These are phyloP conservation scores for Phlegmacium glaucopus DNA, from an alignment of 768 basidiomycete genomes.

Conservation along the genomic window DNA sequence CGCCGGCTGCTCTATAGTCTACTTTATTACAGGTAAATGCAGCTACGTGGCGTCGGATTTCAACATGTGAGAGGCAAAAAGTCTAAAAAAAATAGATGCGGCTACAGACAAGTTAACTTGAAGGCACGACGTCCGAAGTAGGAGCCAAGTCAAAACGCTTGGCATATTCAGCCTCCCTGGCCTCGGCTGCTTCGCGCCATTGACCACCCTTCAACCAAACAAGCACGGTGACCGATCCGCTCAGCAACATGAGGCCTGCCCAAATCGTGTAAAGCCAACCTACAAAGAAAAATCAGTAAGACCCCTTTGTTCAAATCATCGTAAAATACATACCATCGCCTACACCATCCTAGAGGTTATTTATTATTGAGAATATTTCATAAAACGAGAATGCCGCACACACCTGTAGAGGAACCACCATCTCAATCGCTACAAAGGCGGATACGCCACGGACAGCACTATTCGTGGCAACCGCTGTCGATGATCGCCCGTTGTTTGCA, in stretches of 20 bases:
- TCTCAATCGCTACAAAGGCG: conserved; percentile 68
- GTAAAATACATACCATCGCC: conserved; percentile 58
- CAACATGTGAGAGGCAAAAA: too few relatives aligned
- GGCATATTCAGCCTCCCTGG: conserved; percentile 27
- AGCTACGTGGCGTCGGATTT: too few relatives aligned
- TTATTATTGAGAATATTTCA: background rate
- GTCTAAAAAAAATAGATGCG: too few relatives aligned
- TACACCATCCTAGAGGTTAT: conserved; percentile 41
- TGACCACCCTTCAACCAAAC: conserved; percentile 53
- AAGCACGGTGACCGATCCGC: conserved; percentile 54
- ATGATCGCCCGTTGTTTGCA: conserved; percentile 77
- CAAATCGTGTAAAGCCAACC: conserved; percentile 70
- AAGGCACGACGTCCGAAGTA: background rate
- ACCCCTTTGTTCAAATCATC: background rate
- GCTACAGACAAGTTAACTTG: too few relatives aligned
- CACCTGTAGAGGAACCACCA: conserved; percentile 72
- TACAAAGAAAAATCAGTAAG: conserved; percentile 11
- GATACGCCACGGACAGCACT: conserved; percentile 68
- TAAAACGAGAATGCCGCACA: conserved; percentile 11
- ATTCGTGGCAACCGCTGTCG: conserved; percentile 73
- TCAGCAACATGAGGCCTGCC: conserved; percentile 45
- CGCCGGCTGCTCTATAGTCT: too few relatives aligned
- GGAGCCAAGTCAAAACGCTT: background rate
- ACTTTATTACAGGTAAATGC: too few relatives aligned
- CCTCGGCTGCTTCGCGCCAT: conserved; percentile 56